A percentile compares a stretch with the other conserved stretches of the same genome.
phyloP scores from a whole-genome alignment of 345 rosid species.

The Noccaea caerulescens region DNA sequence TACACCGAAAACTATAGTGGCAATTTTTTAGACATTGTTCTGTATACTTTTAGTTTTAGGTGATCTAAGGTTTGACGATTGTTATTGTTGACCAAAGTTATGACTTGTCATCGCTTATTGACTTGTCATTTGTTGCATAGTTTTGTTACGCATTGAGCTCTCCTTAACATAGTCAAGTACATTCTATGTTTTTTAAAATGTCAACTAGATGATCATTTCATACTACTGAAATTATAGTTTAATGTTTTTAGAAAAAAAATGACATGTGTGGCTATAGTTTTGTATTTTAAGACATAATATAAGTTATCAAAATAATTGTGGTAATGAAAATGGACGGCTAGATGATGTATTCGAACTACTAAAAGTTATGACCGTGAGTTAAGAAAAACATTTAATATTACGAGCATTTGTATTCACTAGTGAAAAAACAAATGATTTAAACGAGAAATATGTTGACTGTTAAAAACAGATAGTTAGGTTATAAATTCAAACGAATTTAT shows the following conservation, averaged over 20 bases:
- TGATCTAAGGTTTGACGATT: constrained; percentile 21
- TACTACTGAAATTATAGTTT: neutral
- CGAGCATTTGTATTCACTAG: too few relatives aligned
- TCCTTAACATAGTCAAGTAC: constrained; percentile 19
- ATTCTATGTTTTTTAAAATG: neutral
- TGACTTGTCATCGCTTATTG: constrained; percentile 18
- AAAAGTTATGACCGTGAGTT: neutral
- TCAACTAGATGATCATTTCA: constrained; percentile 14
- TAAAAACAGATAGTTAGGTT: too few relatives aligned
- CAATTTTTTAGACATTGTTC: neutral
- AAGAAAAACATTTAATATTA: neutral
- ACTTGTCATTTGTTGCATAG: constrained; percentile 28
- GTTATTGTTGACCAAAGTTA: constrained; percentile 12
- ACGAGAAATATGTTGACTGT: neutral
- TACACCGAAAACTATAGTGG: neutral
- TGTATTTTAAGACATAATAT: neutral
- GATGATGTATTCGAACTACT: neutral
- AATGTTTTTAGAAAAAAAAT: neutral
- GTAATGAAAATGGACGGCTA: neutral
- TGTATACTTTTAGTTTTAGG: neutral
- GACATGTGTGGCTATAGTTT: neutral
- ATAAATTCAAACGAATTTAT: neutral
- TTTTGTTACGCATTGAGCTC: constrained; percentile 21
- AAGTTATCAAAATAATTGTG: neutral
- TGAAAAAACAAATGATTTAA: neutral